Evolutionary conservation across 805 yeast species (phyloP).

Genomic region (Myxozyma mucilagina): DNA sequence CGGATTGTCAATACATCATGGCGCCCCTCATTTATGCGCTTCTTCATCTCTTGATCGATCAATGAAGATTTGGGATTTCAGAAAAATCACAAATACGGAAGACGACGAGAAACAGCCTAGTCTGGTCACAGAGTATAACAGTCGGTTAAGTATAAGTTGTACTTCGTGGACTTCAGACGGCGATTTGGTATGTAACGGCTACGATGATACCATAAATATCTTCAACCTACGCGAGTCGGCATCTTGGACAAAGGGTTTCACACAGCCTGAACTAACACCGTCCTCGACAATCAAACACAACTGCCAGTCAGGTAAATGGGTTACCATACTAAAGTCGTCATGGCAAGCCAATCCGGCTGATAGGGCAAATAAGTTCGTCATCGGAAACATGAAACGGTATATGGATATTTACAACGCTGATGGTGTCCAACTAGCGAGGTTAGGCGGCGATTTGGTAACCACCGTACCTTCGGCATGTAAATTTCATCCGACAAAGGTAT

Average conservation of each 20-base stretch:
- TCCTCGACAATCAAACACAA: conserved; percentile 71
- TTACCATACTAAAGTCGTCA: conserved; percentile 80
- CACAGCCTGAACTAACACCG: conserved; percentile 53
- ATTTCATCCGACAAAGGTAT: conserved; percentile 70
- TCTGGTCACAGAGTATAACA: conserved; percentile 59
- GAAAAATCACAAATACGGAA: conserved; percentile 45
- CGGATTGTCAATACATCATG: conserved; percentile 78
- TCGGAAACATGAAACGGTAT: conserved; percentile 89
- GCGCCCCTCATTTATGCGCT: conserved; percentile 62
- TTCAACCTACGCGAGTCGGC: conserved; percentile 51
- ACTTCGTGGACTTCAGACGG: conserved; percentile 76
- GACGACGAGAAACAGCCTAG: conserved; percentile 44
- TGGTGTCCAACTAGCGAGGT: conserved; percentile 77
- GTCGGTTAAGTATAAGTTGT: conserved; percentile 78
- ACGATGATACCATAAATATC: conserved; percentile 78
- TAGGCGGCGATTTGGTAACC: conserved; percentile 61
- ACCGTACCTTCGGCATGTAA: conserved; percentile 91
- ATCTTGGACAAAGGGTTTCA: conserved; percentile 15
- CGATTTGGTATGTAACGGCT: conserved; percentile 85
- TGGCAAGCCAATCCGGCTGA: conserved; percentile 80
- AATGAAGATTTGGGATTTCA: conserved; percentile 81
- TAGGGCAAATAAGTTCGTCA: conserved; percentile 76
- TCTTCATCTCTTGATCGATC: conserved; percentile 89
- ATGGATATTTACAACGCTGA: conserved; percentile 77
- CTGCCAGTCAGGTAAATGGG: conserved; percentile 96